These are phyloP conservation scores for Crithidia acanthocephali DNA, from an alignment of 208 protist genomes.

Conservation along the genomic window DNA sequence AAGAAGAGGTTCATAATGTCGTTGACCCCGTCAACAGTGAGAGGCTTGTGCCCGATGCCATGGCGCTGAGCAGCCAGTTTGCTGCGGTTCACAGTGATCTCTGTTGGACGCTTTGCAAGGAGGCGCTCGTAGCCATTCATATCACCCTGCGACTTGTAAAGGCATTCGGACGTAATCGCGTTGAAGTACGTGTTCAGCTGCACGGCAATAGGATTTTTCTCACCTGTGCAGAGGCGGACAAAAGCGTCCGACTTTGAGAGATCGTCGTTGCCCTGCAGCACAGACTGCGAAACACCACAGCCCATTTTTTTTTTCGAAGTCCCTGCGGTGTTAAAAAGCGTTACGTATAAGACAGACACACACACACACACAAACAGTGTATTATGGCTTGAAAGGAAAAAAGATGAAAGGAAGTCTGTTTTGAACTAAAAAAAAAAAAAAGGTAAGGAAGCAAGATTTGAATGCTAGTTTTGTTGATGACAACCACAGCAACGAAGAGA, in stretches of 20 bases:
- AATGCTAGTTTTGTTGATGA: too few species aligned
- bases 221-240: conserved; percentile 9
- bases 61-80: conserved; percentile 11
- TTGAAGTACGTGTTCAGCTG: conserved; percentile 31
- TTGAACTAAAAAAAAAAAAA: conserved; percentile 5
- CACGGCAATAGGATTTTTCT: conserved; percentile 26
- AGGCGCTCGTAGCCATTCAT: conserved; percentile 26
- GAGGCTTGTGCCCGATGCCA: conserved; percentile 25
- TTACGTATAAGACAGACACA: too few species aligned
- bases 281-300: conserved; percentile 17
- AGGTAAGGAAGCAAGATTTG: not conserved
- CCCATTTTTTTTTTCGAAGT: conserved; percentile 24
- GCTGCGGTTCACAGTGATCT: conserved; percentile 26
- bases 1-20: conserved; percentile 33
- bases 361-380: too few species aligned
- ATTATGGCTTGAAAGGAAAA: not conserved
- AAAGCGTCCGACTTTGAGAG: conserved; percentile 26
- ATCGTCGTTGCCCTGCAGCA: conserved; percentile 23
- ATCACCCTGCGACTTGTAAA: conserved; percentile 33
- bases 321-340: too few species aligned
- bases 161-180: conserved; percentile 24
- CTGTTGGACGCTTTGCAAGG: conserved; percentile 17
- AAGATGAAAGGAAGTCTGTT: not conserved
- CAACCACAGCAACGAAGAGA: too few species aligned
- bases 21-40: conserved; percentile 21